Percentiles rank a stretch among this genome's conserved stretches.
Conservation (phyloP, 495 filamentous ascomycete genomes). For the Hamigera avellanea region DNA sequence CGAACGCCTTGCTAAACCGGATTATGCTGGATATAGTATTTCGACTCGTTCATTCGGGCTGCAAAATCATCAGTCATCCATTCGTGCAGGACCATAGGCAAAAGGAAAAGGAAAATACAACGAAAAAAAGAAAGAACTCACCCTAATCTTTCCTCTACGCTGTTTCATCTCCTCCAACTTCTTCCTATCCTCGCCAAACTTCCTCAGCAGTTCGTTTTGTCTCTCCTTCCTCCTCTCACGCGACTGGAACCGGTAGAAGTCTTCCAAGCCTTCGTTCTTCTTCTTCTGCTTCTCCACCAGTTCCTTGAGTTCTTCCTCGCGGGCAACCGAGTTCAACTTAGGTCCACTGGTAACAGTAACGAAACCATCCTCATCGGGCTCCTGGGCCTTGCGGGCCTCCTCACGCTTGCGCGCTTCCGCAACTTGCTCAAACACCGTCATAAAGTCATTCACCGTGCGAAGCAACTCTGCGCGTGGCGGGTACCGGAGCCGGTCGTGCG, state of each 20-base stretch:
- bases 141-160: constrained; percentile 37
- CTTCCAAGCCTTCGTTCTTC: constrained; percentile 50
- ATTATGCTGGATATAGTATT: neutral
- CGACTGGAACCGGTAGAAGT: constrained; percentile 92
- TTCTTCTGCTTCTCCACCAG: constrained; percentile 64
- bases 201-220: constrained; percentile 50
- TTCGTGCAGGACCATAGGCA: neutral
- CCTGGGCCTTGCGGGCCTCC: constrained; percentile 51
- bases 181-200: constrained; percentile 44
- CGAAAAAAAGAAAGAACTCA: constrained; percentile 12
- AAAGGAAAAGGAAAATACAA: constrained; percentile 1
- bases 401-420: constrained; percentile 55
- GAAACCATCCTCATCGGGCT: constrained; percentile 92
- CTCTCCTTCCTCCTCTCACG: constrained; percentile 79
- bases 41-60: constrained; percentile 32
- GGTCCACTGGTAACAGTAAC: constrained; percentile 75
- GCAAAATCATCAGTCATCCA: constrained; percentile 6
- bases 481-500: constrained; percentile 52
- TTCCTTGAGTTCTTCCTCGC: constrained; percentile 62
- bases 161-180: constrained; percentile 40
- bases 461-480: constrained; percentile 55
- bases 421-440: constrained; percentile 54
- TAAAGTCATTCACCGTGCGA: constrained; percentile 65
- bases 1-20: constrained; percentile 18
- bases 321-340: constrained; percentile 58